Conservation (phyloP, 148 eudicot genomes). For the Nyssa sinensis region DNA sequence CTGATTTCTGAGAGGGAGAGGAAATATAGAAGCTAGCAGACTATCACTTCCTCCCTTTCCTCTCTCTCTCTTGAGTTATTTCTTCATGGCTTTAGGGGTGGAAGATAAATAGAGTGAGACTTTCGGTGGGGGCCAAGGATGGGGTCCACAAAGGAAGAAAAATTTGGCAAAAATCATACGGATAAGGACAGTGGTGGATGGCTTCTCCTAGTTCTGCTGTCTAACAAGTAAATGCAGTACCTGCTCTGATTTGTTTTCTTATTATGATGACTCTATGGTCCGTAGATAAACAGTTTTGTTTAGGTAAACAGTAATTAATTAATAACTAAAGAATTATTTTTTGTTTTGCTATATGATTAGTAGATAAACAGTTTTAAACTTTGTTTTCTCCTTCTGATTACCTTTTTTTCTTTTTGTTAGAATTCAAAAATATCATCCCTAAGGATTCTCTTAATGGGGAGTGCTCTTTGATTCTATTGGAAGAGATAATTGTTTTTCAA, state of each 20-base stretch:
- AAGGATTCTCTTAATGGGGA: background rate
- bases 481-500: too few species aligned
- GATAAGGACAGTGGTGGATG: background rate
- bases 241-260: background rate
- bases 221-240: too few species aligned
- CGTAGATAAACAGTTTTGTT: too few species aligned
- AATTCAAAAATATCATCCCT: too few species aligned
- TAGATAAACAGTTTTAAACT: background rate
- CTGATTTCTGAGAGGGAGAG: background rate
- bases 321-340: too few species aligned
- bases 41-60: background rate
- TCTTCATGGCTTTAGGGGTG: background rate
- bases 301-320: too few species aligned
- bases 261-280: background rate
- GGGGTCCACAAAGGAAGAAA: background rate
- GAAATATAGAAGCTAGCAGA: slow-evolving; percentile 1
- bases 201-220: too few species aligned
- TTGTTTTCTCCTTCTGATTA: background rate
- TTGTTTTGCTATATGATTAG: too few species aligned
- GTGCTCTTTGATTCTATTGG: too few species aligned
- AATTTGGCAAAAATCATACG: background rate
- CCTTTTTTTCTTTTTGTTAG: background rate
- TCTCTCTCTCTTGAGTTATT: background rate
- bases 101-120: slow-evolving; percentile 5
- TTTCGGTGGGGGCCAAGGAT: background rate